Evolutionary conservation across 208 protist genomes (phyloP).

Genomic region (Wallacemonas collosoma): DNA sequence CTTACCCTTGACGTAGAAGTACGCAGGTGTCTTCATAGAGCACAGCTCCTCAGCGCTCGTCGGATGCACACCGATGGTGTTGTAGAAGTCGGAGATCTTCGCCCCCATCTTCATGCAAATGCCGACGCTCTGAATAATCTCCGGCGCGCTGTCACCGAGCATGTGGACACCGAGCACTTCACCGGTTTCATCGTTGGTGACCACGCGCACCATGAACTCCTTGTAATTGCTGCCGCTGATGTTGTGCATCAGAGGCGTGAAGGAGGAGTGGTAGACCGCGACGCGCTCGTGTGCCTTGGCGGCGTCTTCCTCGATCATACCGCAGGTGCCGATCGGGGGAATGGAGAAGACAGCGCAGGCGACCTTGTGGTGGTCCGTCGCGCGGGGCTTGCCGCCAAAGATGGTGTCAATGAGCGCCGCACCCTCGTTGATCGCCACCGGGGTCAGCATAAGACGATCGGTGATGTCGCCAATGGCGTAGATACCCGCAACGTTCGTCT

Average conservation of each 20-base stretch:
- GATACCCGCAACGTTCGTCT: slow-evolving; percentile 94
- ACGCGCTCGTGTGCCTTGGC: slow-evolving; percentile 63
- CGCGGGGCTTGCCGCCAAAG: slow-evolving; percentile 72
- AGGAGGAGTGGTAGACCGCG: slow-evolving; percentile 85
- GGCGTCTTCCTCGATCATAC: slow-evolving; percentile 85
- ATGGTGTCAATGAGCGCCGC: slow-evolving; percentile 80
- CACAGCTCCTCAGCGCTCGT: slow-evolving; percentile 94
- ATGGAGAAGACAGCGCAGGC: slow-evolving; percentile 92
- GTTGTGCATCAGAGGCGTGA: slow-evolving; percentile 91
- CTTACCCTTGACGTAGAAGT: slow-evolving; percentile 79
- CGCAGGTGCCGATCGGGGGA: slow-evolving; percentile 86
- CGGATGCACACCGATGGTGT: slow-evolving; percentile 96
- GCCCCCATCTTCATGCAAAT: slow-evolving; percentile 90
- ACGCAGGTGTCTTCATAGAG: slow-evolving; percentile 84
- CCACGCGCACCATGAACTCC: slow-evolving; percentile 83
- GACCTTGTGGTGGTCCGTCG: slow-evolving; percentile 84
- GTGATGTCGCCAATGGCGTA: slow-evolving; percentile 99
- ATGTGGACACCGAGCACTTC: slow-evolving; percentile 91
- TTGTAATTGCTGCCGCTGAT: slow-evolving; percentile 86
- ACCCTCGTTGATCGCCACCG: slow-evolving; percentile 91
- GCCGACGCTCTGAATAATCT: slow-evolving; percentile 92
- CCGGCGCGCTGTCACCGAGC: slow-evolving; percentile 77
- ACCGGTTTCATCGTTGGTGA: slow-evolving; percentile 77
- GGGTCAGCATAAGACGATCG: slow-evolving; percentile 88
- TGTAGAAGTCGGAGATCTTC: slow-evolving; percentile 95